Conservation (phyloP, 2,329 filamentous ascomycete genomes). For the Paradendryphiella salina region DNA sequence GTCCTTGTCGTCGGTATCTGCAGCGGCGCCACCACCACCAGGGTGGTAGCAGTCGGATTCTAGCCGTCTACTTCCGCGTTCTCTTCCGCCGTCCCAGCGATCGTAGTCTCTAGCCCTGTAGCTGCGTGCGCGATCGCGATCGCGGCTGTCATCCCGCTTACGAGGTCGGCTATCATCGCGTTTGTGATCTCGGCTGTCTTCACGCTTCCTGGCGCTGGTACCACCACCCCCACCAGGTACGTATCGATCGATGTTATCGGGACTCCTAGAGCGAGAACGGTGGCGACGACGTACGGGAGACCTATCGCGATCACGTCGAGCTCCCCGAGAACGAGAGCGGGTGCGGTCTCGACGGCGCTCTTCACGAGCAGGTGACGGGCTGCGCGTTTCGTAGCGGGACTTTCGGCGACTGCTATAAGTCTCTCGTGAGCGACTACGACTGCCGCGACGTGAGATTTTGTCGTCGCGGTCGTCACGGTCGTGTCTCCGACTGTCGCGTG, state of each 20-base stretch:
- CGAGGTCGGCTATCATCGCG: constrained; percentile 40
- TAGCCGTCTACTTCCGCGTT: constrained; percentile 28
- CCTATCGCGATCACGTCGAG: constrained; percentile 24
- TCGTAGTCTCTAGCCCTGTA: constrained; percentile 51
- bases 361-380: constrained; percentile 29
- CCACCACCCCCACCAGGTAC: constrained; percentile 34
- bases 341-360: constrained; percentile 32
- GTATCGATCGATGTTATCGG: constrained; percentile 46
- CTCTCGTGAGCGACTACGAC: constrained; percentile 39
- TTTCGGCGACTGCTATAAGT: constrained; percentile 35
- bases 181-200: constrained; percentile 21
- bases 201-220: constrained; percentile 30
- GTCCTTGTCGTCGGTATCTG: constrained; percentile 22
- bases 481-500: constrained; percentile 29
- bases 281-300: constrained; percentile 25
- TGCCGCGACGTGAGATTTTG: constrained; percentile 29
- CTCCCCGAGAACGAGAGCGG: constrained; percentile 28
- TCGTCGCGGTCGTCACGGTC: constrained; percentile 30
- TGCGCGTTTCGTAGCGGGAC: constrained; percentile 34
- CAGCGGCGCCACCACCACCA: constrained; percentile 14
- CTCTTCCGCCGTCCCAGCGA: constrained; percentile 35
- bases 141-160: constrained; percentile 46
- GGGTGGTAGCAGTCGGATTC: constrained; percentile 43
- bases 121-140: constrained; percentile 39
- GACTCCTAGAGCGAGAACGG: constrained; percentile 37